Conservation (phyloP, 345 rosid species). For the Cardamine occulta region DNA sequence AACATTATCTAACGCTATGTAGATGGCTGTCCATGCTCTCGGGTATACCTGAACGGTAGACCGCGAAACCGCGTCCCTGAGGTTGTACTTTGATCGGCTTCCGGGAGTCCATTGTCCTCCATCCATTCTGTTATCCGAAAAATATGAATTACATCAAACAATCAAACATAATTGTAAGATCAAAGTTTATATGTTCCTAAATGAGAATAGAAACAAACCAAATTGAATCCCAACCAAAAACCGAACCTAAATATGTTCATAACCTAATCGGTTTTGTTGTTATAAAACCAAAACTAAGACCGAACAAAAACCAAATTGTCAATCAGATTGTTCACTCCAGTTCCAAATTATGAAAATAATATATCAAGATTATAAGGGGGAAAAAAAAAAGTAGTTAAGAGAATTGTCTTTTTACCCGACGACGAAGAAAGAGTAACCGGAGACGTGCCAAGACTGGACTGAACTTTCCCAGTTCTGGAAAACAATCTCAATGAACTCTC, state of each 20-base stretch:
- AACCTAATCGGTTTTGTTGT: not conserved
- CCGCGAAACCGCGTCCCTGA: conserved; percentile 78
- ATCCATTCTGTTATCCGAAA: conserved; percentile 65
- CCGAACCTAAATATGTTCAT: not conserved
- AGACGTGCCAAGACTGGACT: conserved; percentile 84
- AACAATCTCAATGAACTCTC: conserved; percentile 80
- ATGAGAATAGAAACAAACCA: not conserved
- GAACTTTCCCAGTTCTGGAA: conserved; percentile 82
- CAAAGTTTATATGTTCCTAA: not conserved
- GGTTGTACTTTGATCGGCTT: conserved; percentile 71
- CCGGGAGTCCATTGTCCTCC: conserved; percentile 91
- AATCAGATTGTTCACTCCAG: not conserved
- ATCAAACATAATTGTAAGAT: conserved; percentile 4
- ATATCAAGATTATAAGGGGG: not conserved
- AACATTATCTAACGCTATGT: conserved; percentile 86
- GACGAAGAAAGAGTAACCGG: conserved; percentile 85
- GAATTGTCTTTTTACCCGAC: conserved; percentile 66
- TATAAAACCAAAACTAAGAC: not conserved
- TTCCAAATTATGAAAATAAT: not conserved
- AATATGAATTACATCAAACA: conserved; percentile 19
- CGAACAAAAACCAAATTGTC: not conserved
- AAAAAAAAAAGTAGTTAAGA: not conserved
- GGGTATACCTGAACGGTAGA: conserved; percentile 90
- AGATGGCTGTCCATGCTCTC: conserved; percentile 83
- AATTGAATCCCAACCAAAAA: not conserved